A percentile compares a stretch with the other conserved stretches of the same genome.
Conservation (phyloP, 2,329 filamentous ascomycete species). For the Talaromyces rugulosus region DNA sequence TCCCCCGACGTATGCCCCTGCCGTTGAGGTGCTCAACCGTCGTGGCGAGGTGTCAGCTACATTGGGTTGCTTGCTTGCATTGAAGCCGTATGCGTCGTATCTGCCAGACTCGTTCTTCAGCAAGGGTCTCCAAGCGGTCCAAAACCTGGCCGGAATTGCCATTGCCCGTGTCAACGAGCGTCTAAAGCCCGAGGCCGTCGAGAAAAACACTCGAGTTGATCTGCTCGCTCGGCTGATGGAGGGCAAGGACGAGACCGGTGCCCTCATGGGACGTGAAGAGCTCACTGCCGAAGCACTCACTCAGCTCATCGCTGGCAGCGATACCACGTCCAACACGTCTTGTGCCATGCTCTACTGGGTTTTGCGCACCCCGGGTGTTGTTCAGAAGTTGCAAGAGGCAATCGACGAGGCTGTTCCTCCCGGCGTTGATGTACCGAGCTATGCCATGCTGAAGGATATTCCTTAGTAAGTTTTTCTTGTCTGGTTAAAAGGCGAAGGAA, state of each 20-base stretch:
- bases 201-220: constrained; percentile 65
- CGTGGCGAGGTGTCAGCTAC: constrained; percentile 81
- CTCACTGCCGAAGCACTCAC: constrained; percentile 85
- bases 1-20: constrained; percentile 65
- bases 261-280: constrained; percentile 71
- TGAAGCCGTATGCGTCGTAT: constrained; percentile 77
- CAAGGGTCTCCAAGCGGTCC: constrained; percentile 67
- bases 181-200: constrained; percentile 61
- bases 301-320: constrained; percentile 72
- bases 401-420: constrained; percentile 66
- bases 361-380: constrained; percentile 63
- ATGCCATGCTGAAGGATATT: constrained; percentile 68
- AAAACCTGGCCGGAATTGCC: constrained; percentile 82
- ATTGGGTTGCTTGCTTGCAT: constrained; percentile 66
- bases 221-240: constrained; percentile 81
- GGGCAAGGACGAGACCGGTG: constrained; percentile 73
- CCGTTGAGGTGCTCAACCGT: constrained; percentile 84
- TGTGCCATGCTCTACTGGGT: constrained; percentile 81
- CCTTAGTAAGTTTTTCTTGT: constrained; percentile 51
- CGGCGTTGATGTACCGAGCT: constrained; percentile 61
- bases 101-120: constrained; percentile 79
- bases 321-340: constrained; percentile 66
- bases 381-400: constrained; percentile 69
- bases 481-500: not conserved
- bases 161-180: constrained; percentile 74